A percentile compares a stretch with the other conserved stretches of the same genome.
Evolutionary conservation across 129 eudicot genomes (phyloP).

Genomic region (Centrapalus pauciflorus): DNA sequence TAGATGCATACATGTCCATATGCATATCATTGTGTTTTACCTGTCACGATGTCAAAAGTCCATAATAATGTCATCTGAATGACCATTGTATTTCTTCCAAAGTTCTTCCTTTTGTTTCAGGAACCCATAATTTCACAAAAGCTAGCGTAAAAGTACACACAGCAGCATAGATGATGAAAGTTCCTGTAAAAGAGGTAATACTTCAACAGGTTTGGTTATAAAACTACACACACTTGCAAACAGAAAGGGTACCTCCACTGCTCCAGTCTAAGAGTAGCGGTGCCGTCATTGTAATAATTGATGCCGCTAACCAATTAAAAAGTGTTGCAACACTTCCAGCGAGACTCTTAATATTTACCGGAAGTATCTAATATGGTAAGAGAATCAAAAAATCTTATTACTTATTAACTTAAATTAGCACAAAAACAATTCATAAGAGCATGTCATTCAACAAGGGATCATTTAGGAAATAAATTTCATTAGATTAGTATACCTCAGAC

Average conservation of each 20-base stretch:
- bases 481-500: conserved; percentile 98
- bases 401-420: not conserved
- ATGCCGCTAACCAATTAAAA: conserved; percentile 65
- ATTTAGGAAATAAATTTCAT: too few species aligned
- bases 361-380: conserved; percentile 61
- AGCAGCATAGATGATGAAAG: conserved; percentile 54
- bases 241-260: conserved; percentile 61
- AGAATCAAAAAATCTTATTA: not conserved
- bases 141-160: conserved; percentile 46
- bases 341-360: conserved; percentile 71
- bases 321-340: conserved; percentile 88
- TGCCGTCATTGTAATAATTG: conserved; percentile 67
- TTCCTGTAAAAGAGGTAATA: conserved; percentile 40
- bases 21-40: not conserved
- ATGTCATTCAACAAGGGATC: conserved; percentile 8
- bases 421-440: not conserved
- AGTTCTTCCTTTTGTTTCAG: conserved; percentile 87
- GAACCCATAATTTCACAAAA: conserved; percentile 75
- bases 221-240: conserved; percentile 5
- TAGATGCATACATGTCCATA: not conserved
- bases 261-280: conserved; percentile 67
- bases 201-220: conserved; percentile 12
- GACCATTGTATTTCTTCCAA: conserved; percentile 75
- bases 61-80: conserved; percentile 44
- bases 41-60: conserved; percentile 6